Percentiles rank a stretch among this genome's conserved stretches.
These are phyloP conservation scores for Saraca asoca DNA, from an alignment of 331 rosid genomes.

Conservation along the genomic window DNA sequence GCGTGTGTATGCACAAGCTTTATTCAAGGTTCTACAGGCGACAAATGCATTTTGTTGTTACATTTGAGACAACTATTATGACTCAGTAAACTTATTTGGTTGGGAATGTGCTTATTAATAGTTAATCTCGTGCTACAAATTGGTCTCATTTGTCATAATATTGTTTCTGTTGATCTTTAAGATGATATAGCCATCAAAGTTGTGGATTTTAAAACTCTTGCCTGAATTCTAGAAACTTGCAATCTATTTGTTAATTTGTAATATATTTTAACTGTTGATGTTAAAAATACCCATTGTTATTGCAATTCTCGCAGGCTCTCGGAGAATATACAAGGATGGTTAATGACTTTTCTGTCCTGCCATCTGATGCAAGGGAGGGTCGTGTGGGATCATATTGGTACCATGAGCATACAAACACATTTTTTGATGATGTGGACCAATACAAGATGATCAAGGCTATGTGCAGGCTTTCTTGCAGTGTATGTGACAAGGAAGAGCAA, in stretches of 20 bases:
- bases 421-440: constrained; percentile 85
- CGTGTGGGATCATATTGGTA: constrained; percentile 75
- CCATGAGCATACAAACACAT: constrained; percentile 81
- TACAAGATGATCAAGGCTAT: constrained; percentile 98
- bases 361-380: constrained; percentile 70
- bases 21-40: no score
- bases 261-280: constrained; percentile 1
- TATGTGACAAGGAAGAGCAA: constrained; percentile 88
- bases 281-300: constrained; percentile 11
- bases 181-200: no score
- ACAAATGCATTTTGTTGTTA: no score
- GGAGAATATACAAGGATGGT: constrained; percentile 89
- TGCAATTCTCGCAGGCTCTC: constrained; percentile 60
- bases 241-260: constrained; percentile 11
- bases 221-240: no score
- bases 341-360: constrained; percentile 69
- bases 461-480: constrained; percentile 92
- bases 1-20: no score
- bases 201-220: no score
- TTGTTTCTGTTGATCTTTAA: no score
- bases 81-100: no score
- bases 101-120: no score
- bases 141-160: no score
- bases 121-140: no score
- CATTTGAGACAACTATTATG: no score